These are phyloP conservation scores for Geotrichum restrictum DNA, from an alignment of 1,139 yeast species.

Conservation along the genomic window DNA sequence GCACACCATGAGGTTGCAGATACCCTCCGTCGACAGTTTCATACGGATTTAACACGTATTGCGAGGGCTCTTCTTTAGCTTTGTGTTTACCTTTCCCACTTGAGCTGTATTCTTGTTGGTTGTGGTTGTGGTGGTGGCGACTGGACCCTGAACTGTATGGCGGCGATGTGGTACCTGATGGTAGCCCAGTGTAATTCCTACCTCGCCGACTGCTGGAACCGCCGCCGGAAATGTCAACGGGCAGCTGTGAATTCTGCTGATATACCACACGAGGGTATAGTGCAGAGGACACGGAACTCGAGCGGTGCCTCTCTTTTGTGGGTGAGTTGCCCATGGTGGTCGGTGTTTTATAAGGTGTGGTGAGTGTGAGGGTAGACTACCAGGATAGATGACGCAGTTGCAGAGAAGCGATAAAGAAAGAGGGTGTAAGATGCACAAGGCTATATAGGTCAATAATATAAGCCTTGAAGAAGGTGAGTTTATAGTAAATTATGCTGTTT, in stretches of 20 bases:
- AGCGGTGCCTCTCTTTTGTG: conserved; percentile 19
- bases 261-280: conserved; percentile 3
- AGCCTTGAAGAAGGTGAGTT: too few relatives aligned
- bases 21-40: conserved; percentile 48
- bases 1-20: conserved; percentile 82
- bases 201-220: conserved; percentile 2
- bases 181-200: conserved; percentile 8
- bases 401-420: too few relatives aligned
- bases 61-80: conserved; percentile 6
- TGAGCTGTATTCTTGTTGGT: too few relatives aligned
- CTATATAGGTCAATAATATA: too few relatives aligned
- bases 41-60: conserved; percentile 35
- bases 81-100: conserved; percentile 15
- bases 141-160: background rate
- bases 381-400: too few relatives aligned
- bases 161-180: background rate
- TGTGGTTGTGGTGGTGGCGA: conserved; percentile 6
- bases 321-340: conserved; percentile 19
- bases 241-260: conserved; percentile 7
- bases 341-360: background rate
- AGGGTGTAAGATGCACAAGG: too few relatives aligned
- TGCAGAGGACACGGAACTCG: conserved; percentile 17
- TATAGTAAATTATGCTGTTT: too few relatives aligned
- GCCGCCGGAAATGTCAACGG: background rate
- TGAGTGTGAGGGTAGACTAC: too few relatives aligned